phyloP scores from a whole-genome alignment of 179 eudicot genomes.

The Silene vulgaris region DNA sequence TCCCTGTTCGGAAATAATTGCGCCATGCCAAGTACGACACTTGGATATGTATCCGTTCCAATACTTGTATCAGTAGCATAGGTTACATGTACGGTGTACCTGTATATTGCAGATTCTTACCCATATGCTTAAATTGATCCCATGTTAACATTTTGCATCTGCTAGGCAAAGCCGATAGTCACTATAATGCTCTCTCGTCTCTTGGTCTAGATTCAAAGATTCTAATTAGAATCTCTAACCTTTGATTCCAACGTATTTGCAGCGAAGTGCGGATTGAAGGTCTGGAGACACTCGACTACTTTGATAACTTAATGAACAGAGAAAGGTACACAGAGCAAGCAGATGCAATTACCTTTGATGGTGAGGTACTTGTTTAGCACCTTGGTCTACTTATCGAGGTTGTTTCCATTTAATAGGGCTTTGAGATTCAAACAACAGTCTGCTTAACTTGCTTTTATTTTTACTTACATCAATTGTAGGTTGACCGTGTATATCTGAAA shows the following conservation, averaged over 20 bases:
- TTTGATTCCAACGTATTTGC: slow-evolving; percentile 23
- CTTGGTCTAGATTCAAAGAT: not conserved
- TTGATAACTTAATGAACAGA: slow-evolving; percentile 45
- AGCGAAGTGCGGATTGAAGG: slow-evolving; percentile 83
- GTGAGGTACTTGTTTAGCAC: slow-evolving; percentile 46
- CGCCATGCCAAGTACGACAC: too few species aligned
- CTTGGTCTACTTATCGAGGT: slow-evolving; percentile 6
- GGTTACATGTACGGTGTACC: not conserved
- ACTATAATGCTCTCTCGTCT: not conserved
- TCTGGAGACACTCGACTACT: slow-evolving; percentile 69
- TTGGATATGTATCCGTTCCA: too few species aligned
- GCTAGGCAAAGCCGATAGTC: too few species aligned
- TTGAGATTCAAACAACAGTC: not conserved
- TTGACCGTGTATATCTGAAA: slow-evolving; percentile 61
- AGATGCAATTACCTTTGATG: slow-evolving; percentile 71
- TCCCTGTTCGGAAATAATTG: too few species aligned
- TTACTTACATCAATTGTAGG: slow-evolving; percentile 28
- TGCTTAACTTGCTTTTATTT: not conserved
- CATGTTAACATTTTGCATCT: not conserved
- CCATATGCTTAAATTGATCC: not conserved
- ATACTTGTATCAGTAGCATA: not conserved
- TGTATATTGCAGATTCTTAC: not conserved
- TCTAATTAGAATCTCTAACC: not conserved
- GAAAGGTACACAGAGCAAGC: slow-evolving; percentile 77
- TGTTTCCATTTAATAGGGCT: not conserved